Conservation (phyloP, 176 grass and related monocot genomes). For the Poa annua region DNA sequence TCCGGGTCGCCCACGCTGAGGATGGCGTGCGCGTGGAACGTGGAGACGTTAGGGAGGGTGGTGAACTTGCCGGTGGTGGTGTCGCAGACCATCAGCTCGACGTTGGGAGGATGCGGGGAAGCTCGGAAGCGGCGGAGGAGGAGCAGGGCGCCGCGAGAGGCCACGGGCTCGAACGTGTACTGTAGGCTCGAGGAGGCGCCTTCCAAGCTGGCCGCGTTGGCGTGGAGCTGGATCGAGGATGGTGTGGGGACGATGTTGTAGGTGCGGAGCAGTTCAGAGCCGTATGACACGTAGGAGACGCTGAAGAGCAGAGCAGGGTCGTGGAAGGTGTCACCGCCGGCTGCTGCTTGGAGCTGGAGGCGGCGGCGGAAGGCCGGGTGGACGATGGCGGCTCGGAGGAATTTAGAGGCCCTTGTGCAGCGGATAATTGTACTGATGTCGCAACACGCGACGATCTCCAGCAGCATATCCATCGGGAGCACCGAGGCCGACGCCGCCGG, state of each 20-base stretch:
- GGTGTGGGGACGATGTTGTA: not conserved
- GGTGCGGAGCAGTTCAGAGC: not conserved
- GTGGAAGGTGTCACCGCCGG: not conserved
- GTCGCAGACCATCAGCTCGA: not conserved
- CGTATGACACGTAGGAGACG: not conserved
- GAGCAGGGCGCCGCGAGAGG: not conserved
- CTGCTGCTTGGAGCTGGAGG: not conserved
- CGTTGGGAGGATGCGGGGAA: no score
- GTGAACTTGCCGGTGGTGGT: not conserved
- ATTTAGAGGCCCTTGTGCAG: not conserved
- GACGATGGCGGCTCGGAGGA: conserved; percentile 10
- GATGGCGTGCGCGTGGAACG: not conserved
- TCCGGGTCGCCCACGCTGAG: not conserved
- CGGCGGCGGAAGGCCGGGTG: not conserved
- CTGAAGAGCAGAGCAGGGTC: conserved; percentile 9
- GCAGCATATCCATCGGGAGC: not conserved
- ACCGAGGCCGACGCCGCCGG: not conserved
- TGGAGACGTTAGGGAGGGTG: no score
- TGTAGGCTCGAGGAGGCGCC: not conserved
- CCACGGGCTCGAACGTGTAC: not conserved
- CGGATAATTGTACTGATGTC: not conserved
- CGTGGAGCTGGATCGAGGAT: not conserved
- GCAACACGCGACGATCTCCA: not conserved
- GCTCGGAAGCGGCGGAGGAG: not conserved
- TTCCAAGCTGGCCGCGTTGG: not conserved